Base-by-base conservation (phyloP, 169 alveolate species). In the Cryptosporidium bovis region DNA sequence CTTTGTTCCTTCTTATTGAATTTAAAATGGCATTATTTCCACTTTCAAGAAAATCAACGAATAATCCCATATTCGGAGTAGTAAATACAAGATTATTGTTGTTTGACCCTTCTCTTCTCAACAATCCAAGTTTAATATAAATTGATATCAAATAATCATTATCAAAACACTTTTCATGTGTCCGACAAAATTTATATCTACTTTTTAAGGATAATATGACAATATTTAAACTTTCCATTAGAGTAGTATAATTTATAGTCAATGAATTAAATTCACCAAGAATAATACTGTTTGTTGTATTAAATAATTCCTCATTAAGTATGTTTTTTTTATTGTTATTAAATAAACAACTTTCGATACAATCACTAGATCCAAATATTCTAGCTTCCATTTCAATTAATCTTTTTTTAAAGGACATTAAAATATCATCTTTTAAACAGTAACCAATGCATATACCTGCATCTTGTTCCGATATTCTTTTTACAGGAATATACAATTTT, bases 21-120 rank as follows among this genome's bases (percentile, higher is more conserved):
- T 18, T 40, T 27, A 77, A n/a, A n/a, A 77, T 60, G 1, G 18
- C 7, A 12, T 40, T 55, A 48, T 77, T 77, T n/a, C 87, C 87
- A 60, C 53, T 46, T n/a, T 77, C 87, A 34, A 77, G 87, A 44
- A 24, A 62, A 13, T 77, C 48, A n/a, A 77, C 64, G 36, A 77
- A 77, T 31, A 56, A 36, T 1, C 87, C 87, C 87, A 77, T 77
- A 60, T 27, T 46, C 7, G 87, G 87, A 4, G 71, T 77, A 0
- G 87, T 60, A 77, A 77, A 77, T 20, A 62, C 44, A 24, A 77
- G 36, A 44, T 10, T 60, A 44, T 60, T 33, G 16, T 20, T 18
- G 13, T 56, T 53, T 40, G 65, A 77, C 13, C 55, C 83, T 27
- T 77, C 77, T 24, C 71, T 34, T 62, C 87, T 77, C 15, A 77